A percentile compares a stretch with the other conserved stretches of the same genome.
These are phyloP conservation scores for Fusarium sp. DNA, from an alignment of 2,329 filamentous ascomycete species.

Conservation along the genomic window DNA sequence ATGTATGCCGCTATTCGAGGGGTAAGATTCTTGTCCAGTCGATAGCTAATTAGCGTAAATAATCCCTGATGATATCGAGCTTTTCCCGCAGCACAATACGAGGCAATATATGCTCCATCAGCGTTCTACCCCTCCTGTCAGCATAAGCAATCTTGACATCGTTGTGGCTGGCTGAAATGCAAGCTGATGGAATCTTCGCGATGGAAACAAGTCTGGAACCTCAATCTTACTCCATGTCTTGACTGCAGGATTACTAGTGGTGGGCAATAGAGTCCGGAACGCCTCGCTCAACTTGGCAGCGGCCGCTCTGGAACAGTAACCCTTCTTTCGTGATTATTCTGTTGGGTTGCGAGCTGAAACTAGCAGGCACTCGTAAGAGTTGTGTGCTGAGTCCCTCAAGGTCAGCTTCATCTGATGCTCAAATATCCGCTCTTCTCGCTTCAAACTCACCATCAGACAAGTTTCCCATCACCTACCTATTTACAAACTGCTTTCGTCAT, in stretches of 20 bases:
- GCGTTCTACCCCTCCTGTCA: background rate
- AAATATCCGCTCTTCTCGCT: background rate
- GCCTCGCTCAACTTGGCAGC: background rate
- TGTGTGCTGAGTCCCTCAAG: too few relatives aligned
- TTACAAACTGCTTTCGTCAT: background rate
- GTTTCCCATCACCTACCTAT: rapidly evolving
- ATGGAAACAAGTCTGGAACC: background rate
- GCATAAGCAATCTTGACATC: background rate
- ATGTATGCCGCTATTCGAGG: background rate
- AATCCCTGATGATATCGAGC: background rate
- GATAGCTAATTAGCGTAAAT: rapidly evolving
- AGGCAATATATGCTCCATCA: too few relatives aligned
- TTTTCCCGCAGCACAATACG: too few relatives aligned
- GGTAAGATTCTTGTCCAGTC: background rate
- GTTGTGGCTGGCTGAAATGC: background rate
- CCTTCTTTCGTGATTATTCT: background rate
- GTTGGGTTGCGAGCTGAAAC: background rate
- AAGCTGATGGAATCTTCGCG: background rate
- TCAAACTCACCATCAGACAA: too few relatives aligned
- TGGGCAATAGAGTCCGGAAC: background rate
- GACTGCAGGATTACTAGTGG: background rate
- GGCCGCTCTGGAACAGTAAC: background rate
- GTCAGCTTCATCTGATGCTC: background rate
- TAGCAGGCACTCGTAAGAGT: too few relatives aligned
- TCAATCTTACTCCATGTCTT: background rate